Conservation (phyloP, 257 asterid species). For the Plantago major region DNA sequence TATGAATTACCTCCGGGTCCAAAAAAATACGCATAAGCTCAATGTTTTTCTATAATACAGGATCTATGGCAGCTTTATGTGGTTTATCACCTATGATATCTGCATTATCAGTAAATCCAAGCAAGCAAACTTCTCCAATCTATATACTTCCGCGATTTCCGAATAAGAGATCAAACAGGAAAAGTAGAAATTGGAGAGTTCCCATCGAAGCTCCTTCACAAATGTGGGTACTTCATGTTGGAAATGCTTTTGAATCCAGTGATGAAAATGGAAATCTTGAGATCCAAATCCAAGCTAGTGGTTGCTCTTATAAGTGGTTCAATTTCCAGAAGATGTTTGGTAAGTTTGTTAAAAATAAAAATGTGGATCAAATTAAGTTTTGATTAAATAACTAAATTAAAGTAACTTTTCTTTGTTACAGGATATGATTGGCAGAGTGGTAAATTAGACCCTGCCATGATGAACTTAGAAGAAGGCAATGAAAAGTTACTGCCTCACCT, state of each 20-base stretch:
- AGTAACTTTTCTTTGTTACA: slow-evolving; percentile 15
- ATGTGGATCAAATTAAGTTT: too few relatives aligned
- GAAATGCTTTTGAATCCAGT: slow-evolving; percentile 68
- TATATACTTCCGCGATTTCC: slow-evolving; percentile 74
- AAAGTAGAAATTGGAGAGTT: slow-evolving; percentile 67
- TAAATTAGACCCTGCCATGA: slow-evolving; percentile 79
- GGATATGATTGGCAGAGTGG: slow-evolving; percentile 98
- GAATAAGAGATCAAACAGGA: slow-evolving; percentile 15
- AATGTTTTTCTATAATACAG: slow-evolving; percentile 27
- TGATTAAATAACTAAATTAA: not conserved
- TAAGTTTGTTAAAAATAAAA: slow-evolving; percentile 18
- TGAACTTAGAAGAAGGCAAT: slow-evolving; percentile 62
- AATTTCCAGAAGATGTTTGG: slow-evolving; percentile 98
- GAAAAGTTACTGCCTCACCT: slow-evolving; percentile 76
- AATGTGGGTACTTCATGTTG: slow-evolving; percentile 90
- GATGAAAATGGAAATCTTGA: slow-evolving; percentile 38
- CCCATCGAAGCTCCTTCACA: slow-evolving; percentile 94
- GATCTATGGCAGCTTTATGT: slow-evolving; percentile 86
- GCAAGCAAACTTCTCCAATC: slow-evolving; percentile 82
- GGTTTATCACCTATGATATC: slow-evolving; percentile 96
- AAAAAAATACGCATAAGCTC: too few relatives aligned
- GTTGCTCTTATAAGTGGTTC: slow-evolving; percentile 92
- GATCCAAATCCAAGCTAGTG: slow-evolving; percentile 77
- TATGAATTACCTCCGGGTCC: too few relatives aligned
- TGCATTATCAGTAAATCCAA: slow-evolving; percentile 76